A percentile compares a stretch with the other conserved stretches of the same genome.
Conservation (phyloP, 768 basidiomycete genomes). For the Kwoniella pini region DNA sequence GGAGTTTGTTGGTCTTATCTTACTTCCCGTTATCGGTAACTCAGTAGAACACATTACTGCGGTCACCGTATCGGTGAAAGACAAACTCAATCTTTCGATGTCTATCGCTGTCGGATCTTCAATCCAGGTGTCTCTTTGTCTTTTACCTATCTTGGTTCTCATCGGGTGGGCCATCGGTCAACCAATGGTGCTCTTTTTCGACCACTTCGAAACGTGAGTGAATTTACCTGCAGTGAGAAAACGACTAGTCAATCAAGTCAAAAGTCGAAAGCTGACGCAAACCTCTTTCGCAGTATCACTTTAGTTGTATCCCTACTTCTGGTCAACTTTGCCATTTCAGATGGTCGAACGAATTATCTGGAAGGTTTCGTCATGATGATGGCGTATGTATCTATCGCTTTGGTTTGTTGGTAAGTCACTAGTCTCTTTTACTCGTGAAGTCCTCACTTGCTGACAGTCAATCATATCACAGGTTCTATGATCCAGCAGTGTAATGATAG, state of each 20-base stretch:
- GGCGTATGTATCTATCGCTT: constrained; percentile 45
- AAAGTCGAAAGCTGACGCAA: too few species aligned
- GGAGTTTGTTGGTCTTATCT: constrained; percentile 83
- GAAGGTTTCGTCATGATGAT: constrained; percentile 52
- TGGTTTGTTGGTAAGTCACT: constrained; percentile 45
- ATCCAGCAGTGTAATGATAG: constrained; percentile 29
- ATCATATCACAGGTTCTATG: constrained; percentile 33
- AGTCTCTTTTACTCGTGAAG: too few species aligned
- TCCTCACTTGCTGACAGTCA: too few species aligned
- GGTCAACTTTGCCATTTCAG: constrained; percentile 51
- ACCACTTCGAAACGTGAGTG: constrained; percentile 49
- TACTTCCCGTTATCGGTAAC: constrained; percentile 75
- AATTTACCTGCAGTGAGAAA: not conserved
- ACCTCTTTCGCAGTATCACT: constrained; percentile 37
- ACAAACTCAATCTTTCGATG: constrained; percentile 78
- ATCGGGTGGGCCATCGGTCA: constrained; percentile 53
- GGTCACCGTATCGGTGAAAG: constrained; percentile 84
- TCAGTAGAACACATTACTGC: constrained; percentile 80
- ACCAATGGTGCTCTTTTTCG: constrained; percentile 50
- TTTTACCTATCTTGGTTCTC: constrained; percentile 46
- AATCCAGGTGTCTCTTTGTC: constrained; percentile 49
- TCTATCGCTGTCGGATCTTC: constrained; percentile 69
- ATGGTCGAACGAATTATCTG: constrained; percentile 50
- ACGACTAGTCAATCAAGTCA: too few species aligned
- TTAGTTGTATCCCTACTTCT: constrained; percentile 49